phyloP scores from a whole-genome alignment of 192 early-diverging fungal species.

The Chytriomyces sp. region DNA sequence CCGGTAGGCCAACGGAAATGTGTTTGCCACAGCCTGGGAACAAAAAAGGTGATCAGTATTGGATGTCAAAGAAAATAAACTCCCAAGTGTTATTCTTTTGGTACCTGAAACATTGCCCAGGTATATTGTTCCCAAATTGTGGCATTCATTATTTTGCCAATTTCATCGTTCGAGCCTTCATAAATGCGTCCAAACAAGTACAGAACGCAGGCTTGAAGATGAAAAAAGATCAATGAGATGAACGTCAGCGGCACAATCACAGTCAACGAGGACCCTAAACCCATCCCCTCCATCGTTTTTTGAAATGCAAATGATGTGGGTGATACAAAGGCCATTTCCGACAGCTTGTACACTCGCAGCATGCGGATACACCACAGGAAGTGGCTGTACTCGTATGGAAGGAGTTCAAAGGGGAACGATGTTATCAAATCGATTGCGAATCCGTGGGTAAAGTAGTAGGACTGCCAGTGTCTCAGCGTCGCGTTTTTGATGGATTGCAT shows the following conservation, averaged over 20 bases:
- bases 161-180: conserved; percentile 19
- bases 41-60: neutral
- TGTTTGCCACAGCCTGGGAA: conserved; percentile 17
- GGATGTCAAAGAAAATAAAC: neutral
- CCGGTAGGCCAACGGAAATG: conserved; percentile 14
- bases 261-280: neutral
- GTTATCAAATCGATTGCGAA: conserved; percentile 8
- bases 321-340: neutral
- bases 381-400: neutral
- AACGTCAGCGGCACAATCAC: conserved; percentile 1
- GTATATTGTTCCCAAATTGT: conserved; percentile 22
- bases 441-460: neutral
- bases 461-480: neutral
- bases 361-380: conserved; percentile 4
- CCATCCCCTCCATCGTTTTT: neutral
- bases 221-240: conserved; percentile 27
- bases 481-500: neutral
- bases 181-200: conserved; percentile 30
- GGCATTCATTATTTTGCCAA: neutral
- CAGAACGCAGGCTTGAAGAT: conserved; percentile 34
- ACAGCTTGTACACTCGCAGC: conserved; percentile 4
- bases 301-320: neutral
- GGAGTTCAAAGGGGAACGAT: conserved; percentile 21
- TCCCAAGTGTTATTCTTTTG: neutral
- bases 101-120: conserved; percentile 24